phyloP scores from a whole-genome alignment of 768 basidiomycete species.

The Agrocybe pediades region DNA sequence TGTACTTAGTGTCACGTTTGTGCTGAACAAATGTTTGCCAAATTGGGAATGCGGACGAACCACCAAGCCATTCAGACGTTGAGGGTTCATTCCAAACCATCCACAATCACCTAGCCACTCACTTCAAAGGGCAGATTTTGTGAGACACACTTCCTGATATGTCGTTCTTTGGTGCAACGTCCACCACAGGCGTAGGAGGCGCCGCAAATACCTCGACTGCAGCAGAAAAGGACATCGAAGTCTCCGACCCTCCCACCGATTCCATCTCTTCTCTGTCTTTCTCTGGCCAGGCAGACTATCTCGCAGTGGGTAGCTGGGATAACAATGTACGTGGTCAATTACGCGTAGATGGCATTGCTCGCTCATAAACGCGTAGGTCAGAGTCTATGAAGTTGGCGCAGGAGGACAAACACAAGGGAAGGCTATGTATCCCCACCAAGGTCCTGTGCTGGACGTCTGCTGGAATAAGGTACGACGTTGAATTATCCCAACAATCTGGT shows the following conservation, averaged over 20 bases:
- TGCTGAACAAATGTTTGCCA: neutral
- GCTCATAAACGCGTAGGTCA: constrained; percentile 56
- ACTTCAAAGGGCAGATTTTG: neutral
- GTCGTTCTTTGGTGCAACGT: constrained; percentile 41
- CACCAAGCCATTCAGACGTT: constrained; percentile 10
- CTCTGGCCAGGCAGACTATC: constrained; percentile 82
- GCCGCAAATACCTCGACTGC: constrained; percentile 37
- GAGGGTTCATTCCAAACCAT: neutral
- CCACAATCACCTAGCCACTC: neutral
- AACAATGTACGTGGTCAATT: constrained; percentile 70
- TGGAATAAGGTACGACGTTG: constrained; percentile 80
- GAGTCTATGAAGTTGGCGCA: constrained; percentile 87
- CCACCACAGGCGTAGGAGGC: constrained; percentile 27
- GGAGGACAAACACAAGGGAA: constrained; percentile 84
- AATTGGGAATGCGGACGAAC: neutral
- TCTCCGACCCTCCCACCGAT: constrained; percentile 80
- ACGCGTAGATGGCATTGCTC: neutral
- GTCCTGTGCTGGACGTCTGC: constrained; percentile 82
- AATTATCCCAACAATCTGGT: neutral
- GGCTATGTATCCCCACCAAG: constrained; percentile 90
- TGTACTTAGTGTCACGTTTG: neutral
- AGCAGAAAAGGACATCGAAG: constrained; percentile 78
- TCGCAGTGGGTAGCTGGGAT: constrained; percentile 94
- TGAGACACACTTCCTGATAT: constrained; percentile 21
- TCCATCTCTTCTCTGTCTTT: constrained; percentile 87